phyloP scores from a whole-genome alignment of 305 asterid genomes.

The Fraxinus velutina region DNA sequence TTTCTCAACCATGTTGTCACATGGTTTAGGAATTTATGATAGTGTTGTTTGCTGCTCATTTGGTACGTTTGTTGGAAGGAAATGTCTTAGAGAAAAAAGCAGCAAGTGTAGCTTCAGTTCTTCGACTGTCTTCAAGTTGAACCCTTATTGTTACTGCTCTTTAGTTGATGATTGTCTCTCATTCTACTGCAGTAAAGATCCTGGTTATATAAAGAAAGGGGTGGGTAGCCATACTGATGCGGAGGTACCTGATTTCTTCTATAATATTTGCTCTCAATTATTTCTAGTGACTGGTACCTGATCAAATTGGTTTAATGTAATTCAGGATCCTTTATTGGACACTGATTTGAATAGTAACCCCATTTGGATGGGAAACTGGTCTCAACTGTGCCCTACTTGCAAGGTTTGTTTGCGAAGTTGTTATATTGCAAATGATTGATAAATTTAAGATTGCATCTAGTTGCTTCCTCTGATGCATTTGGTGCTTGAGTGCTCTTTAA shows the following conservation, averaged over 20 bases:
- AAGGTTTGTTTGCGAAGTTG: constrained; percentile 50
- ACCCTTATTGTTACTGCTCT: constrained; percentile 17
- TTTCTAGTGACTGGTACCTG: constrained; percentile 9
- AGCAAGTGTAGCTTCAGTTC: neutral
- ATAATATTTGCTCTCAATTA: constrained; percentile 19
- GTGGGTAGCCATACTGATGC: constrained; percentile 44
- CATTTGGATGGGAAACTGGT: constrained; percentile 85
- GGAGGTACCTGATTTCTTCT: constrained; percentile 47
- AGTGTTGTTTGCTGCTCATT: neutral
- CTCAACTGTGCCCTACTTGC: constrained; percentile 99
- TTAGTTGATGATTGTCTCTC: constrained; percentile 26
- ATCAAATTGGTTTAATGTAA: constrained; percentile 17
- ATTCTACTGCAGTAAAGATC: constrained; percentile 76
- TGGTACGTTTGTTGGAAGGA: neutral
- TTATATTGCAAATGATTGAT: neutral
- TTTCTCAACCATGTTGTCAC: neutral
- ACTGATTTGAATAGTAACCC: constrained; percentile 64
- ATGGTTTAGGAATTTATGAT: neutral
- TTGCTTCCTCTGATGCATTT: constrained; percentile 17
- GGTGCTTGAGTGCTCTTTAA: constrained; percentile 17
- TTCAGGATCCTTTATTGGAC: constrained; percentile 76
- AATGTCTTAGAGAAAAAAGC: neutral
- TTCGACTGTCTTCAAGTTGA: constrained; percentile 3
- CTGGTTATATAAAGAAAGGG: constrained; percentile 63
- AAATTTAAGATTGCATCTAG: constrained; percentile 19